Evolutionary conservation across 306 rosid species (phyloP), one percentile per base, ranked within the genome.

Genomic region (Sphenostylis stenocarpa): DNA sequence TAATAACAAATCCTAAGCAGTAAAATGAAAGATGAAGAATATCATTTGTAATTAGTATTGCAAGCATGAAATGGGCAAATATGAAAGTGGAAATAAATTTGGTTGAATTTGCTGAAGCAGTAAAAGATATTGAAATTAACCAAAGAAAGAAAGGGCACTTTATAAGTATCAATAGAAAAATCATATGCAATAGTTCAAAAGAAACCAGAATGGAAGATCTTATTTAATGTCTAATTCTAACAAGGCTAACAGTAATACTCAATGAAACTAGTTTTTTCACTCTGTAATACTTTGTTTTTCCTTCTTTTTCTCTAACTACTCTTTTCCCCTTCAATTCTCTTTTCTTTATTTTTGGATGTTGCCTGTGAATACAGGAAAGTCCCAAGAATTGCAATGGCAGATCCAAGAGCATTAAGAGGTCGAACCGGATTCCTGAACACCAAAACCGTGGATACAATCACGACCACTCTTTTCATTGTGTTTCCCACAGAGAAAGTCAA

Each of bases 401-500:
- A 92, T 19, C 99, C 99, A 31, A 95, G 88, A 14, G 87, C 99
- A 84, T 95, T 95, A 69, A 95, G 93, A 31, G 91, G 99, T 24
- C 91, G 81, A 73, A 95, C 92, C 1, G 97, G 97, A 72, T 95
- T 92, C 71, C 97, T 87, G 77, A 95, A 92, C 75, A 95, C 97
- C 89, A 95, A 83, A 73, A 95, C 77, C 1, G 97, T 48, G 4
- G 97, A 86, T 4, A 92, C 86, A 13, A 95, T 95, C 73, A 95
- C 99, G 79, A 90, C 97, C 77, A 95, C 97, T 72, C 99, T 86
- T 87, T 92, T 95, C 97, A 95, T 92, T 17, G 99, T 92, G 84
- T 95, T 95, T 14, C 99, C 99, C 3, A 95, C 99, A 0, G 97
- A 95, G 79, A 95, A 95, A 34, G 92, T 92, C 67, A 95, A 70